A percentile compares a stretch with the other conserved stretches of the same genome.
phyloP scores from a whole-genome alignment of 1,139 yeast genomes.

The Candida frijolesensis region DNA sequence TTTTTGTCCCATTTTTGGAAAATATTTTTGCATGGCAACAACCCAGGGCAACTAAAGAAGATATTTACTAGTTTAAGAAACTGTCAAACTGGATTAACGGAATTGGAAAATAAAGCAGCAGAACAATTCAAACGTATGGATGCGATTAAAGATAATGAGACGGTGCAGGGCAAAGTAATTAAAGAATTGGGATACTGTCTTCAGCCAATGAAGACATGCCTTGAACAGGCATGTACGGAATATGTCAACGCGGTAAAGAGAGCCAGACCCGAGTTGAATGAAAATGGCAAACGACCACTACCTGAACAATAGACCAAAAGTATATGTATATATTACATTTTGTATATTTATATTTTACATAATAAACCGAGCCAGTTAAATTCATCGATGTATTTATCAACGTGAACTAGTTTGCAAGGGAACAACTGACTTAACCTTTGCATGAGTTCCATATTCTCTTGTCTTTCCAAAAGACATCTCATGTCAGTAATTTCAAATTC shows the following conservation, averaged over 20 bases:
- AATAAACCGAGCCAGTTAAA: slow-evolving; percentile 14
- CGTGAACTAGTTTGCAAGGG: slow-evolving; percentile 8
- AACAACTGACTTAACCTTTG: slow-evolving; percentile 6
- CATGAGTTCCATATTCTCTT: slow-evolving; percentile 6
- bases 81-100: slow-evolving; percentile 29
- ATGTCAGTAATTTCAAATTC: slow-evolving; percentile 10
- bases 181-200: slow-evolving; percentile 36
- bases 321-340: neutral
- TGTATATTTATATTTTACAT: slow-evolving; percentile 10
- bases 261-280: slow-evolving; percentile 20
- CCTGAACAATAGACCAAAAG: slow-evolving; percentile 8
- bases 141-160: slow-evolving; percentile 26
- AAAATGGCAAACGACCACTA: slow-evolving; percentile 30
- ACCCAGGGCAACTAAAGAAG: slow-evolving; percentile 42
- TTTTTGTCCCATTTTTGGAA: slow-evolving; percentile 50
- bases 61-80: slow-evolving; percentile 38
- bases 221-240: slow-evolving; percentile 35
- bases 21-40: slow-evolving; percentile 38
- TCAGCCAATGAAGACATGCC: slow-evolving; percentile 30
- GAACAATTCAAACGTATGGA: slow-evolving; percentile 14
- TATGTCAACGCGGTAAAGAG: slow-evolving; percentile 30
- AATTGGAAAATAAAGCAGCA: slow-evolving; percentile 23
- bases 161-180: slow-evolving; percentile 33
- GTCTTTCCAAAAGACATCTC: slow-evolving; percentile 11
- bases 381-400: slow-evolving; percentile 10